A percentile compares a stretch with the other conserved stretches of the same genome.
Conservation (phyloP, 2,329 filamentous ascomycete genomes). For the Talaromyces sp. region DNA sequence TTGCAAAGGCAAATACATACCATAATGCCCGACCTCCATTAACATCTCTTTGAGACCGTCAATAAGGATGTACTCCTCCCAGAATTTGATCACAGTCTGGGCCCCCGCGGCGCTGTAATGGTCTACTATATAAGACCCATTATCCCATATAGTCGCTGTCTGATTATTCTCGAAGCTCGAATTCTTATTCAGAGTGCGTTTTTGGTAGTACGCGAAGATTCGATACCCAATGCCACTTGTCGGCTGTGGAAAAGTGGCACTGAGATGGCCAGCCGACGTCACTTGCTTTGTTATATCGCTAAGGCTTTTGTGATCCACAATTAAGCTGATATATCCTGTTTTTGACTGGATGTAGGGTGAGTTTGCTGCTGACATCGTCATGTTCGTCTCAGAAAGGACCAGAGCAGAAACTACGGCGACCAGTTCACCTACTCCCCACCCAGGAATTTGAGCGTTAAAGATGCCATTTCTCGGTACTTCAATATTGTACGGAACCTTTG, state of each 20-base stretch:
- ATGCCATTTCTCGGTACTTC: slow-evolving; percentile 20
- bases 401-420: slow-evolving; percentile 22
- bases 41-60: slow-evolving; percentile 29
- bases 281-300: background rate
- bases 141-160: slow-evolving; percentile 23
- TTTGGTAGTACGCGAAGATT: slow-evolving; percentile 32
- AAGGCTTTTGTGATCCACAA: background rate
- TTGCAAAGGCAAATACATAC: background rate
- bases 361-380: background rate
- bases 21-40: slow-evolving; percentile 31
- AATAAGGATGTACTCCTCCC: slow-evolving; percentile 35
- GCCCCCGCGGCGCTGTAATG: slow-evolving; percentile 39
- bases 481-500: background rate
- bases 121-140: slow-evolving; percentile 34
- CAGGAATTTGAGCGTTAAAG: slow-evolving; percentile 34
- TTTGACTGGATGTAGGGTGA: background rate
- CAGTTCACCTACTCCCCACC: slow-evolving; percentile 33
- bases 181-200: slow-evolving; percentile 23
- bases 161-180: slow-evolving; percentile 22
- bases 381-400: slow-evolving; percentile 9
- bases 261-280: background rate
- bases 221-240: slow-evolving; percentile 22
- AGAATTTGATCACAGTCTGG: slow-evolving; percentile 32
- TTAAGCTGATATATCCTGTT: too few species aligned
- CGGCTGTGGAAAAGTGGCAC: background rate